Conservation (phyloP, 106 monocot genomes). For the Allium fistulosum region DNA sequence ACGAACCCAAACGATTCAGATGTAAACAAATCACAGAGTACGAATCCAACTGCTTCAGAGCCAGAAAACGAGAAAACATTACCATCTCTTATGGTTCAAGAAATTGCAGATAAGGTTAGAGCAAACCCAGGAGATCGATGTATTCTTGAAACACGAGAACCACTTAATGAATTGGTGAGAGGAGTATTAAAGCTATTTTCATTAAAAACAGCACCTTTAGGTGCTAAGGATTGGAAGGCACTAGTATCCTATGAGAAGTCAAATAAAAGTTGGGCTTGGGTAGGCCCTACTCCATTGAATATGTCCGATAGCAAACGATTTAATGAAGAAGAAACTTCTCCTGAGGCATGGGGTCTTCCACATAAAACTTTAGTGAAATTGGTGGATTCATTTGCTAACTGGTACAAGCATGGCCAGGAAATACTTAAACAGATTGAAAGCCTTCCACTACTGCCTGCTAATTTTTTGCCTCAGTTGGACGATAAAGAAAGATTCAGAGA, state of each 20-base stretch:
- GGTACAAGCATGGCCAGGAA: constrained; percentile 89
- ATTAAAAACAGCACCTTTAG: constrained; percentile 88
- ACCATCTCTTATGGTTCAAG: constrained; percentile 75
- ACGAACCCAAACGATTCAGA: constrained; percentile 1
- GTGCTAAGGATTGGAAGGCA: constrained; percentile 87
- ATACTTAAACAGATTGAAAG: constrained; percentile 88
- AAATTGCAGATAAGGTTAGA: constrained; percentile 65
- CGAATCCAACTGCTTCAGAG: constrained; percentile 20
- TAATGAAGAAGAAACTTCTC: constrained; percentile 89
- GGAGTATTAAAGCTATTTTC: constrained; percentile 88
- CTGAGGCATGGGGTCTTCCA: constrained; percentile 90
- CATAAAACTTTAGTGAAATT: constrained; percentile 95
- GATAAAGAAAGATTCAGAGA: constrained; percentile 95
- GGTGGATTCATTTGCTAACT: constrained; percentile 97
- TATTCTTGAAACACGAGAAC: constrained; percentile 92
- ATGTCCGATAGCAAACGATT: constrained; percentile 30
- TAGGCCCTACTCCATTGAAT: constrained; percentile 42
- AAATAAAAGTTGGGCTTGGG: constrained; percentile 82
- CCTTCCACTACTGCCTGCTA: constrained; percentile 71
- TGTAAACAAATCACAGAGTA: constrained; percentile 7
- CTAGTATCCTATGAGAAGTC: constrained; percentile 70
- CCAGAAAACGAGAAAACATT: constrained; percentile 17
- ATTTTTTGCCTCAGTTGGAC: constrained; percentile 35
- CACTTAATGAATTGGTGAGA: constrained; percentile 85
- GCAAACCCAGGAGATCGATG: constrained; percentile 88